These are phyloP conservation scores for Aspergillus sclerotioniger DNA, from an alignment of 495 filamentous ascomycete genomes.

Conservation along the genomic window DNA sequence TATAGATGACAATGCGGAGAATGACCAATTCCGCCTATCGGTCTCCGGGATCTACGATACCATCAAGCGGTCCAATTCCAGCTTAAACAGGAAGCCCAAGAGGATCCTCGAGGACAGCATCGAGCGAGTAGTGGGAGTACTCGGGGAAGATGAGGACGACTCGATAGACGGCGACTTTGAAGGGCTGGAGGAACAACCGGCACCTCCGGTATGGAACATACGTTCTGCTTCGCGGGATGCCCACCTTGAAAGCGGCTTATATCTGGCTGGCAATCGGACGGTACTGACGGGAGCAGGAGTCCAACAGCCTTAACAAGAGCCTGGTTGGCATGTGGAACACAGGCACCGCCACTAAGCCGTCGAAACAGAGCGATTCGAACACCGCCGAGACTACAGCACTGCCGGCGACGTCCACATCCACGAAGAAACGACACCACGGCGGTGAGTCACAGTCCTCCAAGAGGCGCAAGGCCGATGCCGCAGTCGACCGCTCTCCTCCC, in stretches of 20 bases:
- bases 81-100: constrained; percentile 76
- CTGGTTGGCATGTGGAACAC: constrained; percentile 69
- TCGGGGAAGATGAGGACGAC: constrained; percentile 50
- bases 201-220: constrained; percentile 28
- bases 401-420: constrained; percentile 24
- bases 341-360: constrained; percentile 46
- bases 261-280: background rate
- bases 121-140: constrained; percentile 74
- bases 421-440: constrained; percentile 55
- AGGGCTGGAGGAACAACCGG: constrained; percentile 50
- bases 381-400: constrained; percentile 19
- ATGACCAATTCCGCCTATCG: constrained; percentile 49
- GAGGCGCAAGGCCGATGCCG: constrained; percentile 57
- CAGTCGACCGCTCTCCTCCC: constrained; percentile 66
- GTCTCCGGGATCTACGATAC: constrained; percentile 66
- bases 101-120: constrained; percentile 79
- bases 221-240: background rate
- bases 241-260: background rate
- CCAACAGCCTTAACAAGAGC: constrained; percentile 72
- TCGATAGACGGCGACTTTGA: constrained; percentile 65
- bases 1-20: constrained; percentile 58
- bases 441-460: constrained; percentile 66
- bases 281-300: constrained; percentile 38
- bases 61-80: constrained; percentile 82
- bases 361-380: constrained; percentile 32